Percentiles rank a stretch among this genome's conserved stretches.
Conservation (phyloP, 2,329 filamentous ascomycete genomes). For the Phaeophleospora eucalypticola region DNA sequence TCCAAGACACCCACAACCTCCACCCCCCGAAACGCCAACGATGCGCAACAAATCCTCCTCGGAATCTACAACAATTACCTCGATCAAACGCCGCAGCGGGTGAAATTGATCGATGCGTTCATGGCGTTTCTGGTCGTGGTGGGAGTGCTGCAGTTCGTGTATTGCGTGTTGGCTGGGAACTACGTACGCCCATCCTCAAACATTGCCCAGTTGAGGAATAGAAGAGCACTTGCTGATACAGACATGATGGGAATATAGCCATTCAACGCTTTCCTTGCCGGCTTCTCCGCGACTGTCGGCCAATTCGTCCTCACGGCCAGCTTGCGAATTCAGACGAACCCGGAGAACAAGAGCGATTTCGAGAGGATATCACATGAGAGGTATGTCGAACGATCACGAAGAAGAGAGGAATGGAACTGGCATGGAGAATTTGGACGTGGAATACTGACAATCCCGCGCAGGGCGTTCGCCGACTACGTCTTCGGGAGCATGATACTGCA, state of each 20-base stretch:
- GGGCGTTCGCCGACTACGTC: slow-evolving; percentile 93
- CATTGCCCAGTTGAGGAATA: background rate
- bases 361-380: slow-evolving; percentile 73
- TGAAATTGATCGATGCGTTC: slow-evolving; percentile 87
- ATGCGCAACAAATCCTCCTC: slow-evolving; percentile 56
- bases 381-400: slow-evolving; percentile 42
- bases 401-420: too few species aligned
- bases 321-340: slow-evolving; percentile 88
- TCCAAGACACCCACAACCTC: slow-evolving; percentile 26
- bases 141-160: slow-evolving; percentile 86
- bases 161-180: slow-evolving; percentile 88
- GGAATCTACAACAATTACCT: slow-evolving; percentile 76
- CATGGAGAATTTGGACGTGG: background rate
- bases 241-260: slow-evolving; percentile 54
- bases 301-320: slow-evolving; percentile 93
- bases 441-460: too few species aligned
- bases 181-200: slow-evolving; percentile 62
- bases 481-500: slow-evolving; percentile 93
- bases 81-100: slow-evolving; percentile 78
- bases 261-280: slow-evolving; percentile 97
- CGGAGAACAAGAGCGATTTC: slow-evolving; percentile 75
- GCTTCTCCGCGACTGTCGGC: slow-evolving; percentile 89
- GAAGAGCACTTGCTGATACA: background rate
- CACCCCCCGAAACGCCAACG: slow-evolving; percentile 26
- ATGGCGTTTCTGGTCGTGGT: slow-evolving; percentile 81